Conservation (phyloP, 2,329 filamentous ascomycete species). For the Colletotrichum viniferum region DNA sequence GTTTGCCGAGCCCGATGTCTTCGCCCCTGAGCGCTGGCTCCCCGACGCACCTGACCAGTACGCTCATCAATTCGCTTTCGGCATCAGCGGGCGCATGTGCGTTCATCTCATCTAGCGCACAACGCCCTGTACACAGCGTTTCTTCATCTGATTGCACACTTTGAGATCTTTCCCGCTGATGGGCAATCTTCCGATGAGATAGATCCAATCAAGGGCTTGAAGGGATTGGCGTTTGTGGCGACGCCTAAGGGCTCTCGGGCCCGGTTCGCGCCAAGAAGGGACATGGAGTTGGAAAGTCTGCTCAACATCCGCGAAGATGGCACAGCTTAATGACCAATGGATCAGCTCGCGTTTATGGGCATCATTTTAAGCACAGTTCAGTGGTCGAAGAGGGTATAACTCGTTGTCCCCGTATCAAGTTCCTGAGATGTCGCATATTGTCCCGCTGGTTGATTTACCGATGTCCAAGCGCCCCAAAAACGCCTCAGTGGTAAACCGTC, state of each 20-base stretch:
- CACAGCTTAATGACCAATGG: not conserved
- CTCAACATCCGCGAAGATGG: not conserved
- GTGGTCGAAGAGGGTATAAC: not conserved
- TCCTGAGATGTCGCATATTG: not conserved
- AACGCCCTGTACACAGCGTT: constrained; percentile 58
- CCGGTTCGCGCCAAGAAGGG: constrained; percentile 19
- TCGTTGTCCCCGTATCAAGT: not conserved
- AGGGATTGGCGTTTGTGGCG: constrained; percentile 9
- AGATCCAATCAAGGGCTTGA: constrained; percentile 35
- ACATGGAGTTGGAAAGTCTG: not conserved
- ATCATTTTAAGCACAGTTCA: not conserved
- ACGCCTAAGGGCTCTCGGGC: constrained; percentile 20
- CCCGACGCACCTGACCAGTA: constrained; percentile 28
- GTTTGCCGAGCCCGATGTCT: constrained; percentile 68
- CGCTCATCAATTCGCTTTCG: constrained; percentile 55
- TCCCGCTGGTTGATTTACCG: not conserved
- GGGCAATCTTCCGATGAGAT: constrained; percentile 4
- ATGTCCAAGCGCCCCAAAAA: not conserved
- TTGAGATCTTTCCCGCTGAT: constrained; percentile 40
- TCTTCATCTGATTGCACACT: constrained; percentile 53
- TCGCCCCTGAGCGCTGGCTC: constrained; percentile 51
- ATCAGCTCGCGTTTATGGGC: not conserved
- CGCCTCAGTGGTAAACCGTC: not conserved
- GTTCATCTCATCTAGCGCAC: constrained; percentile 57
- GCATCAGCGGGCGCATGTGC: constrained; percentile 59